Base-by-base conservation (phyloP, 2,329 filamentous ascomycete genomes). In the Penicillium sp. region DNA sequence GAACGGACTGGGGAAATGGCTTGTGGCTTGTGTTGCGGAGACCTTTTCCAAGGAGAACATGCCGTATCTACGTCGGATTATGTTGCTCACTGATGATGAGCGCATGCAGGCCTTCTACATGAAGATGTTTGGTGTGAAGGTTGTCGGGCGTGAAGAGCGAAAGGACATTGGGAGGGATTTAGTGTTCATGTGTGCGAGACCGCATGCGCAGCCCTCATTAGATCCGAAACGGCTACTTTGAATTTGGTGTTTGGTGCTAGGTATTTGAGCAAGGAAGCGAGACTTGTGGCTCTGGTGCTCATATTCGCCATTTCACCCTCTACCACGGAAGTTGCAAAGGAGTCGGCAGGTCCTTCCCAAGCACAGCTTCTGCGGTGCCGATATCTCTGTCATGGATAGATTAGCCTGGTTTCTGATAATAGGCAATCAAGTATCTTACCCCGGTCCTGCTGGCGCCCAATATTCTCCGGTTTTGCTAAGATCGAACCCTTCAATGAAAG, bases 371-470 rank as follows among this genome's bases (percentile, higher is more conserved):
- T 13, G 82, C 83, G 51, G 82, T 87, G 10, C 83, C 83, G 62
- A 87, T 86, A 61, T 87, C 83, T 52, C 80, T 82, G 60, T 58
- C 51, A 29, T 54, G 48, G 34, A 29, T 43, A 50, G 19, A 53
- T 52, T 28, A 44, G 33, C 32, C 21, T 40, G 15, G 45, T 47
- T 13, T 45, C 22, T 40, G 42, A 6, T 17, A 26, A 43, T 17
- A 28, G 5, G 15, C 37, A 45, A 28, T 24, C 15, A 39, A 12
- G 22, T 34, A 57, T 69, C 78, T 71, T 69, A 84, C 82, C 70
- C 64, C 50, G 84, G 77, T 57, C 84, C 85, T 56, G 83, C 73
- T 2, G 84, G 85, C 31, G 84, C 85, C 85, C 84, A 88, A 58
- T 80, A 87, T 67, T 86, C 72, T 7, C 84, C 85, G 5, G 82